phyloP scores from a whole-genome alignment of 495 filamentous ascomycete species.

The Aspergillus taichungensis region DNA sequence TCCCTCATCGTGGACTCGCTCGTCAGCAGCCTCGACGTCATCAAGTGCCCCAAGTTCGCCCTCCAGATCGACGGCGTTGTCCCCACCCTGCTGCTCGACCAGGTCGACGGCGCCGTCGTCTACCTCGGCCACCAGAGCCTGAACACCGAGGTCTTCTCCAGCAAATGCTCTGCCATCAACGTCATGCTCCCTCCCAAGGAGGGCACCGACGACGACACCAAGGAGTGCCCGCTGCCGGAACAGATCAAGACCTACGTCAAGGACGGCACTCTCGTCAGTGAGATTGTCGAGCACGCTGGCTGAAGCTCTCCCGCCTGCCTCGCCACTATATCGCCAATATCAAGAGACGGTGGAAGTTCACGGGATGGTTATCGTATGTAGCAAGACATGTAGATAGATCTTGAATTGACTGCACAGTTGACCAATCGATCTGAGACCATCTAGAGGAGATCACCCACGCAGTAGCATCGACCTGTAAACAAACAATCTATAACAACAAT shows the following conservation, averaged over 20 bases:
- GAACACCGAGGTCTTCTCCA: slow-evolving; percentile 73
- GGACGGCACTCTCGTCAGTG: slow-evolving; percentile 65
- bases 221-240: slow-evolving; percentile 76
- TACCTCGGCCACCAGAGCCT: slow-evolving; percentile 75
- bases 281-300: slow-evolving; percentile 86
- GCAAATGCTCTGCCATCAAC: slow-evolving; percentile 78
- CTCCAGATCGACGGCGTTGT: slow-evolving; percentile 76
- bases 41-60: slow-evolving; percentile 88
- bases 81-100: slow-evolving; percentile 83
- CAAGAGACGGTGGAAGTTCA: too few relatives aligned
- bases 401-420: too few relatives aligned
- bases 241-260: slow-evolving; percentile 79
- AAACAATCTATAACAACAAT: too few relatives aligned
- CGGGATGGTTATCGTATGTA: too few relatives aligned
- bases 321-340: too few relatives aligned
- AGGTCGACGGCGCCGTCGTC: slow-evolving; percentile 81
- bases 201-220: slow-evolving; percentile 62
- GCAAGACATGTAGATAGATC: too few relatives aligned
- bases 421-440: too few relatives aligned
- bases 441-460: too few relatives aligned
- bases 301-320: slow-evolving; percentile 20
- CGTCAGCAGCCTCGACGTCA: slow-evolving; percentile 83
- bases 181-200: slow-evolving; percentile 62
- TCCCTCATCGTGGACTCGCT: slow-evolving; percentile 83
- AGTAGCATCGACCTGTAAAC: too few relatives aligned